These are phyloP conservation scores for Brassica balearica DNA, from an alignment of 441 rosid genomes.

Conservation along the genomic window DNA sequence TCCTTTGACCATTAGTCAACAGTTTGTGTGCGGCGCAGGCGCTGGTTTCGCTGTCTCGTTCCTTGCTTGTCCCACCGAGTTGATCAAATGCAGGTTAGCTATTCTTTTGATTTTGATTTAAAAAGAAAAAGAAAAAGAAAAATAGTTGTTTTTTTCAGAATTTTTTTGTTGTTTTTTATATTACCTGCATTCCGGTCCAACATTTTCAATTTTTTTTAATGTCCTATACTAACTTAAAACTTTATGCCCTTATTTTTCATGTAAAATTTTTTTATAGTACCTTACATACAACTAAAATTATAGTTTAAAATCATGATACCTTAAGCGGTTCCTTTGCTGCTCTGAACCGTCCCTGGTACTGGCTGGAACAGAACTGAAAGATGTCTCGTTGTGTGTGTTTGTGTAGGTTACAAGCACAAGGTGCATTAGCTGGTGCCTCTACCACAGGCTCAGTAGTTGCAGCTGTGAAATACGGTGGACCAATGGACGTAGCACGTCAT, in stretches of 20 bases:
- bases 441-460: slow-evolving; percentile 55
- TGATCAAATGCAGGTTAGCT: slow-evolving; percentile 90
- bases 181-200: too few species aligned
- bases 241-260: too few species aligned
- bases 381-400: slow-evolving; percentile 10
- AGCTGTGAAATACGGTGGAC: slow-evolving; percentile 84
- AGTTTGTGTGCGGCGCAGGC: slow-evolving; percentile 79
- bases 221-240: too few species aligned
- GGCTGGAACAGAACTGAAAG: not conserved
- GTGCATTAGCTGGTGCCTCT: slow-evolving; percentile 48
- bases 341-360: too few species aligned
- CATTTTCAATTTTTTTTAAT: too few species aligned
- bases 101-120: too few species aligned
- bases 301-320: too few species aligned
- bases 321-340: too few species aligned
- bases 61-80: slow-evolving; percentile 96
- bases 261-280: not conserved
- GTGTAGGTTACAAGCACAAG: slow-evolving; percentile 92
- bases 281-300: too few species aligned
- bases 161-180: too few species aligned
- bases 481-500: slow-evolving; percentile 91
- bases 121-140: too few species aligned
- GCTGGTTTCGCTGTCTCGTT: slow-evolving; percentile 96
- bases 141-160: too few species aligned
- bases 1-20: slow-evolving; percentile 79